Conservation (phyloP, 164 flowering plant species). For the Cinnamomum chago region DNA sequence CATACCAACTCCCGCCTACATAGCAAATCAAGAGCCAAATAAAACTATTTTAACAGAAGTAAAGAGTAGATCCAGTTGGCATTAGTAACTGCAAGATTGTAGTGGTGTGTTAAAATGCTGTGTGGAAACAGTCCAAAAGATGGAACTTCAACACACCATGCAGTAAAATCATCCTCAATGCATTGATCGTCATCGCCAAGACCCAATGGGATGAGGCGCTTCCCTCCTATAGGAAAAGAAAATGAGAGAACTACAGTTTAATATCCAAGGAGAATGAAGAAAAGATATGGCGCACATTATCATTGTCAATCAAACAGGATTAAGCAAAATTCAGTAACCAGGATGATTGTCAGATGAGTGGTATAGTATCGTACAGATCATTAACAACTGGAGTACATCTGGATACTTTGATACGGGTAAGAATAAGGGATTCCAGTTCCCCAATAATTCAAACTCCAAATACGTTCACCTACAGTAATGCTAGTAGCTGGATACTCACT, state of each 20-base stretch:
- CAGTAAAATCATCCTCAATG: constrained; percentile 93
- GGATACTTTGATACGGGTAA: background rate
- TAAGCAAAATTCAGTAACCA: background rate
- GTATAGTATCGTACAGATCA: background rate
- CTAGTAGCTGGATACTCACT: background rate
- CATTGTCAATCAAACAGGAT: background rate
- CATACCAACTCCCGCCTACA: constrained; percentile 75
- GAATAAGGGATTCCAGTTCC: background rate
- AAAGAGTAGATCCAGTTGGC: background rate
- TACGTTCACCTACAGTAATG: background rate
- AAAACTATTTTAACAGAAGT: background rate
- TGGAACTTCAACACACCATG: constrained; percentile 48
- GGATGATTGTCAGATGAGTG: background rate
- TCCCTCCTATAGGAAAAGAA: constrained; percentile 51
- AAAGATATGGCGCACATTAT: background rate
- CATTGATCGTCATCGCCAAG: constrained; percentile 98
- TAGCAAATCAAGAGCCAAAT: background rate
- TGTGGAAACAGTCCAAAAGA: background rate
- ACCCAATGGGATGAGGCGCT: constrained; percentile 81
- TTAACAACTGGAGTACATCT: background rate
- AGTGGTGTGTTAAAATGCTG: background rate
- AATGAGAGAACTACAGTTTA: background rate
- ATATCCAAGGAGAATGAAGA: background rate
- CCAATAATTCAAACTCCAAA: background rate
- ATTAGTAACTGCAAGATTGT: background rate